Conservation (phyloP, 768 basidiomycete genomes). For the Galerina sulciceps region DNA sequence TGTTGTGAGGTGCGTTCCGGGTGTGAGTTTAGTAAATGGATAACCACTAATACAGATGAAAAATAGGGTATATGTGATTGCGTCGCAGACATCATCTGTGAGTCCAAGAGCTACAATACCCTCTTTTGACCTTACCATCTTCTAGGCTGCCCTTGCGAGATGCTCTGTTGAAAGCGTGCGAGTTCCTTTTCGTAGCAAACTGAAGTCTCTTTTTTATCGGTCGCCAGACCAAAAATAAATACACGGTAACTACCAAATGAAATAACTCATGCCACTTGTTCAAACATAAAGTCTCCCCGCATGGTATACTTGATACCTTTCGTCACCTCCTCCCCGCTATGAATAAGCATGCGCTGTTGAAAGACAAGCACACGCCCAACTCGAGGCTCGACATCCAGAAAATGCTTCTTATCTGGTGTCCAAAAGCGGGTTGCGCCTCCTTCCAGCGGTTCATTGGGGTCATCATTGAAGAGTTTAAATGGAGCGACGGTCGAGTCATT, state of each 20-base stretch:
- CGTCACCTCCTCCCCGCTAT: conserved; percentile 40
- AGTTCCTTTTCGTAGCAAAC: too few species aligned
- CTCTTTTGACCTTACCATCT: not conserved
- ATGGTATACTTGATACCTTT: conserved; percentile 40
- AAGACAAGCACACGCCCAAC: conserved; percentile 43
- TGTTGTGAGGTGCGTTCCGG: conserved; percentile 13
- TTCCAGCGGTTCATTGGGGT: conserved; percentile 22
- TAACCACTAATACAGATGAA: not conserved
- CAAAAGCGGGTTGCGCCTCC: conserved; percentile 47
- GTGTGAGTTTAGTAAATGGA: not conserved
- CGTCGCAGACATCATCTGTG: conserved; percentile 18
- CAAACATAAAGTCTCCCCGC: conserved; percentile 43
- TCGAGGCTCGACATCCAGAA: conserved; percentile 40
- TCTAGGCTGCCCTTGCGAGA: conserved; percentile 21
- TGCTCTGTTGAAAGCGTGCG: not conserved
- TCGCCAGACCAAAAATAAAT: too few species aligned
- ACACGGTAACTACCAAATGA: too few species aligned
- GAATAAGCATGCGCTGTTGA: conserved; percentile 44
- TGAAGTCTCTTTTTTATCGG: too few species aligned
- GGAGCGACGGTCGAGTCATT: too few species aligned
- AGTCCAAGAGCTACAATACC: not conserved
- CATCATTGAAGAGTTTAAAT: conserved; percentile 3
- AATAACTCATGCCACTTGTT: conserved; percentile 13
- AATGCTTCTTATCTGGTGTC: conserved; percentile 36
- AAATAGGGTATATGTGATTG: conserved; percentile 17